Evolutionary conservation across 139 green algal species (phyloP), one percentile per base, ranked within the genome.

Genomic region (Chlamydomonas sp.): DNA sequence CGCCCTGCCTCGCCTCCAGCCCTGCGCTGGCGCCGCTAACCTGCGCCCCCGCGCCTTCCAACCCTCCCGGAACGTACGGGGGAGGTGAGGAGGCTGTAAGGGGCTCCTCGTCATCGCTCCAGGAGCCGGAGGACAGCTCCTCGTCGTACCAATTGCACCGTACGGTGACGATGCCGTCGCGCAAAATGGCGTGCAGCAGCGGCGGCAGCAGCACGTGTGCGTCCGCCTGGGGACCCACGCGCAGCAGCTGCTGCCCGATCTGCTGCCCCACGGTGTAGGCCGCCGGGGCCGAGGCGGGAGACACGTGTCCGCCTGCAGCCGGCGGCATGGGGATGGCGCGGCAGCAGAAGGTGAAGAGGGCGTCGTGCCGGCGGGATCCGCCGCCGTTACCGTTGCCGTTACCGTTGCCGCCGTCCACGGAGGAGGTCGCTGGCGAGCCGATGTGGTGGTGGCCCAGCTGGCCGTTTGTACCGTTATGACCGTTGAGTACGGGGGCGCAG

Each of bases 211-310:
- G 83, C 61, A 63, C n/a, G 73, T 87, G 83, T 1, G 66, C 4
- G 10, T 63, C 73, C 12, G 76, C 61, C n/a, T 9, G 20, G 83
- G 83, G 83, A 0, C 73, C 73, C 15, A 80, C 83, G 17, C 72
- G 83, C n/a, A 87, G 72, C 61, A 87, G 73, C 63, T 87, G 62
- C 83, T 87, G 83, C 1, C 83, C 83, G 31, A 87, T 80, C 15
- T 17, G 16, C 10, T 3, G 57, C 15, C 81, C 81, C 4, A 86
- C 81, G 1, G 60, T 73, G 69, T 86, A 86, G 15, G 3, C 15
- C 0, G 69, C 69, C 31, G 3, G 20, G 80, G 66, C 31, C 7
- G 80, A 63, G 59, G 61, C 1, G 17, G 59, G 66, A 1, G 57
- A 57, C 2, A 12, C 67, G 59, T 66, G 8, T 1, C 12, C 9